Conservation (phyloP, 768 basidiomycete genomes). For the Hericium rajendrae region DNA sequence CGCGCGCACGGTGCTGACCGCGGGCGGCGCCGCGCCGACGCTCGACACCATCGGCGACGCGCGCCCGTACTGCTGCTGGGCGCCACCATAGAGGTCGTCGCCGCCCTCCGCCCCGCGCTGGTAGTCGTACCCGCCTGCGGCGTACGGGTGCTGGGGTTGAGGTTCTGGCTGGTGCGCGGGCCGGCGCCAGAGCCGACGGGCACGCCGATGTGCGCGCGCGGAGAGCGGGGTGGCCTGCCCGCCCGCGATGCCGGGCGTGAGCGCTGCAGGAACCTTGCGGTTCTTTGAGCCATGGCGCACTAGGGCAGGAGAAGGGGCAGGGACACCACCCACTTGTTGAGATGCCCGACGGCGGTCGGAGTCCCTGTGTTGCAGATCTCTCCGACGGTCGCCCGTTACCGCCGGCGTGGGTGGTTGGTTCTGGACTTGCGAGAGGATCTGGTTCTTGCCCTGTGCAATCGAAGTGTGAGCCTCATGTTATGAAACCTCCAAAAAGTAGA, state of each 20-base stretch:
- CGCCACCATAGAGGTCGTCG: slow-evolving; percentile 38
- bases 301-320: slow-evolving; percentile 70
- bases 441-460: slow-evolving; percentile 43
- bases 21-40: slow-evolving; percentile 47
- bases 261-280: slow-evolving; percentile 49
- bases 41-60: slow-evolving; percentile 76
- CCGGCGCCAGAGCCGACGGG: slow-evolving; percentile 40
- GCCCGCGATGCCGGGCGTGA: slow-evolving; percentile 44
- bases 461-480: neutral
- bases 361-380: slow-evolving; percentile 46
- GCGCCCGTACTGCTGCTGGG: slow-evolving; percentile 60
- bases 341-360: slow-evolving; percentile 57
- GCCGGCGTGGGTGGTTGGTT: slow-evolving; percentile 34
- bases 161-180: slow-evolving; percentile 32
- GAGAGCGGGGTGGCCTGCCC: slow-evolving; percentile 65
- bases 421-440: slow-evolving; percentile 58
- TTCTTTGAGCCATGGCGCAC: slow-evolving; percentile 70
- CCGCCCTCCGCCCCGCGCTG: slow-evolving; percentile 30
- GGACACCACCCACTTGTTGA: slow-evolving; percentile 45
- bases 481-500: neutral
- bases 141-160: slow-evolving; percentile 61
- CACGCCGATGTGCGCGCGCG: slow-evolving; percentile 62
- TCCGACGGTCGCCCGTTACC: slow-evolving; percentile 42
- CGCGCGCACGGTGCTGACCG: slow-evolving; percentile 64
- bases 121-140: slow-evolving; percentile 57